Evolutionary conservation across 2,329 filamentous ascomycete species (phyloP).

Genomic region (Alternaria sp.): DNA sequence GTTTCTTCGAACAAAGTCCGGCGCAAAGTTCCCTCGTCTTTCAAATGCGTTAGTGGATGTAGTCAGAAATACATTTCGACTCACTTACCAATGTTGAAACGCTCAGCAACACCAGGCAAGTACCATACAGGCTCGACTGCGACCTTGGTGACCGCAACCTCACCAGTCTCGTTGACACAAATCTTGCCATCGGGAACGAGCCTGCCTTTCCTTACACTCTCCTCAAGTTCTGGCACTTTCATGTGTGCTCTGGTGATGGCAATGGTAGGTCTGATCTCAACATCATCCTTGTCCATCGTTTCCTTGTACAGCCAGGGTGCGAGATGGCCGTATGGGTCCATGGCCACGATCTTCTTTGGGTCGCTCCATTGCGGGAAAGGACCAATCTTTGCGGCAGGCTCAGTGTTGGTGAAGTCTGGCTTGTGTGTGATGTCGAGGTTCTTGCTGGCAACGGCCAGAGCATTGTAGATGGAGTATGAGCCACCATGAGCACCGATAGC

Average conservation of each 20-base stretch:
- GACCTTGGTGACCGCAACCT: constrained; percentile 93
- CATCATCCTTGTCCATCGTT: constrained; percentile 75
- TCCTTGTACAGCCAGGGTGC: constrained; percentile 84
- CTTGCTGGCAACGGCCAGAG: constrained; percentile 88
- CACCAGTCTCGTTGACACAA: constrained; percentile 82
- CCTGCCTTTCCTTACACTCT: constrained; percentile 80
- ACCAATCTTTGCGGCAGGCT: constrained; percentile 87
- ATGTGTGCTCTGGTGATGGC: constrained; percentile 92
- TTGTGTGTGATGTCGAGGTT: constrained; percentile 84
- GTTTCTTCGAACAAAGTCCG: constrained; percentile 93
- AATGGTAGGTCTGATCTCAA: constrained; percentile 89
- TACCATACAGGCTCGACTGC: constrained; percentile 86
- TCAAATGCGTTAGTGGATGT: constrained; percentile 18
- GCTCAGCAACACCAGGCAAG: constrained; percentile 72
- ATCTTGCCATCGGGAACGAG: constrained; percentile 85
- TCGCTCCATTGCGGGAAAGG: constrained; percentile 91
- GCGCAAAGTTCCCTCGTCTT: constrained; percentile 84
- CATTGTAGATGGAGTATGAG: constrained; percentile 95
- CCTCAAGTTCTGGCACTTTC: constrained; percentile 93
- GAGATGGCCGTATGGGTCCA: constrained; percentile 93
- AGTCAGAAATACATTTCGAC: neutral
- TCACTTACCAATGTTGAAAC: constrained; percentile 81
- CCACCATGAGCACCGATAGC: constrained; percentile 79
- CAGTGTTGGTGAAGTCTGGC: constrained; percentile 81
- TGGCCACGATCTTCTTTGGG: constrained; percentile 92